A percentile compares a stretch with the other conserved stretches of the same genome.
These are phyloP conservation scores for Xylaria sp. DNA, from an alignment of 495 filamentous ascomycete species.

Conservation along the genomic window DNA sequence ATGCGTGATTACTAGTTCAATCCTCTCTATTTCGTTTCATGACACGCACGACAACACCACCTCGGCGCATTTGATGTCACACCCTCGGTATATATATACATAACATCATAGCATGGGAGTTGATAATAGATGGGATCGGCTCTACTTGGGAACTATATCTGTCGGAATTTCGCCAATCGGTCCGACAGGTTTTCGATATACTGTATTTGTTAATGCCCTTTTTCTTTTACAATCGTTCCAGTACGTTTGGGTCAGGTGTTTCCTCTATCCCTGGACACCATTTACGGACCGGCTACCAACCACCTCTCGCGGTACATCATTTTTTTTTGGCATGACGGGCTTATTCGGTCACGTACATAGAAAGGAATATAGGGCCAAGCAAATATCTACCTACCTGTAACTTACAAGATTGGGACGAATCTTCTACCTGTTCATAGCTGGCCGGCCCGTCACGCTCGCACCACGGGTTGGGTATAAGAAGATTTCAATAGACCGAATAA, in stretches of 20 bases:
- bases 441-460: not conserved
- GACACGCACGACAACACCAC: constrained; percentile 28
- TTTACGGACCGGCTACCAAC: constrained; percentile 22
- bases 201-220: constrained; percentile 29
- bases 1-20: constrained; percentile 51
- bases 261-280: constrained; percentile 9
- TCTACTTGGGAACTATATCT: constrained; percentile 15
- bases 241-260: constrained; percentile 9
- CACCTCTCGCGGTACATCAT: not conserved
- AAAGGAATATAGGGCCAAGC: constrained; percentile 14
- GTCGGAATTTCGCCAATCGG: constrained; percentile 18
- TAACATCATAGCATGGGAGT: constrained; percentile 31
- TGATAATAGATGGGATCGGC: constrained; percentile 30
- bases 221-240: constrained; percentile 7
- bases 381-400: constrained; percentile 15
- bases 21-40: constrained; percentile 25
- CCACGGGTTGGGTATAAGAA: not conserved
- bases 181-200: constrained; percentile 17
- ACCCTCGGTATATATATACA: constrained; percentile 22
- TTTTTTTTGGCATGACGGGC: constrained; percentile 5
- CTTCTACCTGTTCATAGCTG: constrained; percentile 3
- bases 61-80: constrained; percentile 25
- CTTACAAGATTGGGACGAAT: not conserved
- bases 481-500: constrained; percentile 6
- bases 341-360: constrained; percentile 19